Base-by-base conservation (phyloP, 139 green algal species). In the Desmodesmus armatus region DNA sequence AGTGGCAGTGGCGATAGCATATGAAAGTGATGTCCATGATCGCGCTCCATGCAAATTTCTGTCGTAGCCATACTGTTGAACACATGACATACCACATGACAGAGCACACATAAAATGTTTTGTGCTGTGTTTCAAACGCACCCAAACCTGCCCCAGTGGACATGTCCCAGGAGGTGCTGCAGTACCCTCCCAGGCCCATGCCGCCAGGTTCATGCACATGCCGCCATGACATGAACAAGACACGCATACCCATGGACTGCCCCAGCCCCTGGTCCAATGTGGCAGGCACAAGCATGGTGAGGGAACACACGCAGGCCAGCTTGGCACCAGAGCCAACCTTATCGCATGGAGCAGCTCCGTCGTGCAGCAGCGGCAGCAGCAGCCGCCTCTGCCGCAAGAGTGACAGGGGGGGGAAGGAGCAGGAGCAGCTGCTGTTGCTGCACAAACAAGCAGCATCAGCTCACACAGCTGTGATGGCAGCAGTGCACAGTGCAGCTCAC, bases 211-310 rank as follows among this genome's bases (percentile, higher is more conserved):
- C 71, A 9, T 82, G 82, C 58, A 62, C 82, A 2, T 87, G 82
- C 62, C 37, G 71, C 21, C 55, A 72, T 19, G 58, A n/a, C 37
- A 71, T 31, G 58, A 39, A 76, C 31, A 77, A 62, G 29, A 67
- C 31, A 1, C 70, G 70, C 3, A 55, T 87, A 29, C 53, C 82
- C 3, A 69, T 77, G 70, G 40, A 43, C 2, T 87, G 82, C 53
- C 82, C 82, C 70, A 82, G 70, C 70, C 82, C 82, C 19, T 87
- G 82, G 82, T 47, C 47, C 13, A 44, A n/a, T 29, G 23, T 44
- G 19, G 80, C 80, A 60, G 80, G 80, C 51, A 71, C 33, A 1
- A 72, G 17, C 13, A 27, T 80, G 80, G 80, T 85, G 47, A n/a
- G 27, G 39, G 6, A 27, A 62, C 19, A 9, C 27, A 74, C n/a